Evolutionary conservation across 2,329 filamentous ascomycete genomes (phyloP), one percentile per base, ranked within the genome.

Genomic region (Xylaria arbuscula): DNA sequence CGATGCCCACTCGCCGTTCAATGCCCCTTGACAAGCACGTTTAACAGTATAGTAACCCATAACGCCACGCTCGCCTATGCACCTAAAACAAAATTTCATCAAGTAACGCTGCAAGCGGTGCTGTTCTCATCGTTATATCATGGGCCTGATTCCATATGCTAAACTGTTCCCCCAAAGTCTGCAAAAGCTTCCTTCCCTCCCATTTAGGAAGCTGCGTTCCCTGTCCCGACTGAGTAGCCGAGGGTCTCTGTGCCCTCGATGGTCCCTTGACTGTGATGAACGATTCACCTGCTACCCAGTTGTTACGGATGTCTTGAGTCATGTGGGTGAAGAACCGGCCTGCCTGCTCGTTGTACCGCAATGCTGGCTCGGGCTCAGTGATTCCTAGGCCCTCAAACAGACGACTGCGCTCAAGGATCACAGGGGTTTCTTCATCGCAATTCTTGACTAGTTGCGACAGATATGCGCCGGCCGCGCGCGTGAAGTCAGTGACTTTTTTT

Each of bases 261-360:
- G 82, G 81, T 3, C 78, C 80, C 64, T 78, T 81, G 28, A 84
- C 78, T 0, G 77, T 80, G 11, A 85, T 79, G 2, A 67, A 76
- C 1, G 74, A 72, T 3, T 72, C 74, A 2, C 75, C 75, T 0
- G 77, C 73, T 8, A 79, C 66, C 86, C 86, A 87, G 50, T 81
- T 83, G 53, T 78, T 80, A 3, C 76, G 75, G 11, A 86, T 80
- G 50, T 87, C 85, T 9, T 80, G 77, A 5, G 80, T 63, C 45
- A 87, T 83, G 57, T 80, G 80, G 17, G 79, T 78, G 7, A 78
- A 76, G 64, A 87, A 86, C 50, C 70, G 79, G 36, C 77, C 73
- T 9, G 83, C 74, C 32, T 83, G 76, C 2, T 78, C 65, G 38
- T 80, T 70, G 67, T 38, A 69, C 62, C 63, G 70, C 38, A 57